These are phyloP conservation scores for Lippia alba DNA, from an alignment of 305 asterid genomes.

Conservation along the genomic window DNA sequence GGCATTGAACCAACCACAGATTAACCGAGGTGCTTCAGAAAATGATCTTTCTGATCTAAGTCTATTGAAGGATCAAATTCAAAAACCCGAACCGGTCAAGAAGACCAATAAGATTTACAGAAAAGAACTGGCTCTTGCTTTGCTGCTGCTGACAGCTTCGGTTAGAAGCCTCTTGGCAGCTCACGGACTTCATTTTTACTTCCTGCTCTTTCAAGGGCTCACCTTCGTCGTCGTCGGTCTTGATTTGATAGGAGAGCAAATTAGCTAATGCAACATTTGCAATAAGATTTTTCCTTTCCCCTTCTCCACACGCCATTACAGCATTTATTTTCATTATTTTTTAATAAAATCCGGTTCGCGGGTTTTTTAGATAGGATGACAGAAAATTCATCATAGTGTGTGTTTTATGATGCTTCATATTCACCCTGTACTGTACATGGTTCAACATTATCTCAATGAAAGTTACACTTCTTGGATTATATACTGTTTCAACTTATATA, in stretches of 20 bases:
- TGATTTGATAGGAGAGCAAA: conserved; percentile 70
- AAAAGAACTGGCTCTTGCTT: conserved; percentile 70
- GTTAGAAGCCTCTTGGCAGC: conserved; percentile 69
- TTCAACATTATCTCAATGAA: conserved; percentile 30
- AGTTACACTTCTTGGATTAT: conserved; percentile 4
- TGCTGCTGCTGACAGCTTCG: conserved; percentile 64
- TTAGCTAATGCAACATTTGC: conserved; percentile 39
- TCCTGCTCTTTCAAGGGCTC: conserved; percentile 75
- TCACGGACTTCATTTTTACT: conserved; percentile 76
- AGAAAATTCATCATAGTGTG: conserved; percentile 15
- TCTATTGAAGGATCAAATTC: conserved; percentile 38
- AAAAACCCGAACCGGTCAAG: conserved; percentile 32
- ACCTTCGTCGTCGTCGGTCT: conserved; percentile 71
- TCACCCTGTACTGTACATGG: conserved; percentile 37
- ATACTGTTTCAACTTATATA: neutral
- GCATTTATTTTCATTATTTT: conserved; percentile 19
- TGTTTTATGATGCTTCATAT: conserved; percentile 27
- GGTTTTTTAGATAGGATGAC: conserved; percentile 38
- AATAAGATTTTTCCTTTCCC: conserved; percentile 27
- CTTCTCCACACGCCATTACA: conserved; percentile 16
- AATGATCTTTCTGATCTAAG: conserved; percentile 43
- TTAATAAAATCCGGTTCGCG: neutral
- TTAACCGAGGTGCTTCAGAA: conserved; percentile 49
- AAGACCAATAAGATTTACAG: conserved; percentile 66
- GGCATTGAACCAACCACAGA: conserved; percentile 36